Evolutionary conservation across 176 grass and related monocot species (phyloP).

Genomic region (Oryza coarctata): DNA sequence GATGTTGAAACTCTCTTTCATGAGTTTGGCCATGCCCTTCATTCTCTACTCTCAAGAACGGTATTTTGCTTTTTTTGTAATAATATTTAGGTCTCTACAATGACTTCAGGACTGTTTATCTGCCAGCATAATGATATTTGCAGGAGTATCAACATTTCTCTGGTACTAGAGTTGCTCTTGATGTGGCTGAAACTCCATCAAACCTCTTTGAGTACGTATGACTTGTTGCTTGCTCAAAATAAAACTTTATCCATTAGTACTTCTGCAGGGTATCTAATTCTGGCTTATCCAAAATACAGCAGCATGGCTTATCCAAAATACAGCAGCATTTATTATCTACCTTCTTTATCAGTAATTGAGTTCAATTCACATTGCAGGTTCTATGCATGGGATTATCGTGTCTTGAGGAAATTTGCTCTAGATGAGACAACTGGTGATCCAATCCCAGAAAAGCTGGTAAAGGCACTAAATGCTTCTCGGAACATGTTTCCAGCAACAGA

Average conservation of each 20-base stretch:
- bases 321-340: background rate
- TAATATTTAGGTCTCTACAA: background rate
- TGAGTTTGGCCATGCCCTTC: constrained; percentile 95
- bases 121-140: constrained; percentile 28
- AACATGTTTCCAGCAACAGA: constrained; percentile 86
- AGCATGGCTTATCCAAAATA: constrained; percentile 20
- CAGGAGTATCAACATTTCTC: constrained; percentile 99
- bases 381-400: constrained; percentile 97
- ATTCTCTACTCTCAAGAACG: constrained; percentile 97
- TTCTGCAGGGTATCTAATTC: constrained; percentile 8
- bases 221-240: background rate
- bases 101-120: constrained; percentile 27
- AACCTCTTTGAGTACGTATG: constrained; percentile 89
- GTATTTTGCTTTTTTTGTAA: constrained; percentile 42
- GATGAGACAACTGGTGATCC: constrained; percentile 83
- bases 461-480: constrained; percentile 72
- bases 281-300: constrained; percentile 4
- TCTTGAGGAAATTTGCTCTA: constrained; percentile 75
- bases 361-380: constrained; percentile 47
- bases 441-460: constrained; percentile 83
- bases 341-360: constrained; percentile 12
- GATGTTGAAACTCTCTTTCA: constrained; percentile 96
- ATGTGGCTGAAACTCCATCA: constrained; percentile 90
- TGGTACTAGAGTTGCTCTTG: constrained; percentile 91
- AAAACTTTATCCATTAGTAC: background rate